Base-by-base conservation (phyloP, 2,329 filamentous ascomycete genomes). In the Lasiodiplodia hormozganensis region DNA sequence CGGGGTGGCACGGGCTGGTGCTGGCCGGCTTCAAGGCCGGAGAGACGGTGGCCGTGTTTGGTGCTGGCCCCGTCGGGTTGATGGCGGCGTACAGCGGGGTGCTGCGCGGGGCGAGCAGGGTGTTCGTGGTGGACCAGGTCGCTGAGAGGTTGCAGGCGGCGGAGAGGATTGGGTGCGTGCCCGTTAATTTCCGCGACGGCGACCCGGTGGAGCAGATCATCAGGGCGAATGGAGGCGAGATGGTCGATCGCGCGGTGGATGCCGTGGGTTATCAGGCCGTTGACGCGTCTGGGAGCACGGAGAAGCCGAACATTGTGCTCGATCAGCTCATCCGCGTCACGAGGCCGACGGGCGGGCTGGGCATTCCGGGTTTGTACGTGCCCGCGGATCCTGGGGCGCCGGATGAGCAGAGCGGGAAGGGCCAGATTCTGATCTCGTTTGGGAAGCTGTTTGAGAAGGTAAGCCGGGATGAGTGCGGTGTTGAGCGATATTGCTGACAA, bases 391-490 rank as follows among this genome's bases (percentile, higher is more conserved):
- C 89, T 16, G 88, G 89, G 57, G 89, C 88, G 38, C 85, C 87
- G 2, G 88, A 91, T 70, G 83, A 83, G 65, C 85, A 87, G 53
- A 82, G 84, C 21, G 86, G 83, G n/a, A 88, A 89, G 72, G 89
- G 89, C 0, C 86, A 89, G 82, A 86, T 91, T 66, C 81, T 87
- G 70, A 80, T 90, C 34, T 88, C 85, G 66, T 91, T 91, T 72
- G 88, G 89, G 68, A 91, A 91, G 76, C 80, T 91, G 0, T 91
- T 91, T 72, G 88, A 91, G 72, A 91, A 91, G 83, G 87, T 85
- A 76, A 62, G 72, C 65, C 2, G 23, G 2, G n/a, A 51, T 56
- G 53, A 18, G 14, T 38, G 23, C 31, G 14, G 69, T 62, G 49
- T 69, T 8, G 51, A 25, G 56, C 18, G 18, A 7, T 31, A 25